These are phyloP conservation scores for Candida oleophila DNA, from an alignment of 805 yeast genomes.

Conservation along the genomic window DNA sequence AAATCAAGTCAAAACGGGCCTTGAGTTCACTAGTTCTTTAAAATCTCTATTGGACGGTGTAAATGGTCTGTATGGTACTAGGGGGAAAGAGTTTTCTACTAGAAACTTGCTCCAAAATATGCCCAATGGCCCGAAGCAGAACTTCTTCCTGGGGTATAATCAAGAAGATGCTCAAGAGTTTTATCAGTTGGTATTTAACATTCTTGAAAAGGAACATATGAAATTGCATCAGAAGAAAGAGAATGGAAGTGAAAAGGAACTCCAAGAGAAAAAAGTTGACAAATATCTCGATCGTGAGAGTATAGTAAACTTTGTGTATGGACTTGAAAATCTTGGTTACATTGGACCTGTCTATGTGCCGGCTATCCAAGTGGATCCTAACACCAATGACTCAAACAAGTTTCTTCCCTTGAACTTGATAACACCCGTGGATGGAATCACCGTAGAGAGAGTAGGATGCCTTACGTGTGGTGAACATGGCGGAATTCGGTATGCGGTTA, in stretches of 20 bases:
- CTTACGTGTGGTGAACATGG: conserved; percentile 90
- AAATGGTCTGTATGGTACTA: conserved; percentile 53
- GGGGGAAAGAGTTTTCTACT: conserved; percentile 63
- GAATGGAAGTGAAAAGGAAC: conserved; percentile 13
- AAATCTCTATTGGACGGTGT: conserved; percentile 52
- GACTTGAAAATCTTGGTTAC: conserved; percentile 51
- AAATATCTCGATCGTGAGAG: conserved; percentile 19
- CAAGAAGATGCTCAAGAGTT: conserved; percentile 98
- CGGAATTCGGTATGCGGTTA: conserved; percentile 80
- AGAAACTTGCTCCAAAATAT: conserved; percentile 59
- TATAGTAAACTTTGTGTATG: conserved; percentile 27
- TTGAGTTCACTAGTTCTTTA: conserved; percentile 55
- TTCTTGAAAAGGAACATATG: conserved; percentile 59
- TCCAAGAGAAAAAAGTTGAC: conserved; percentile 8
- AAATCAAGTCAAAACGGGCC: conserved; percentile 14
- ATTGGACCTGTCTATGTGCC: conserved; percentile 70
- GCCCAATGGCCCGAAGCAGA: conserved; percentile 77
- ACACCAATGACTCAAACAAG: conserved; percentile 30
- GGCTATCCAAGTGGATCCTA: conserved; percentile 72
- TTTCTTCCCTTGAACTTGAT: conserved; percentile 56
- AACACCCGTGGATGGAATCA: conserved; percentile 90
- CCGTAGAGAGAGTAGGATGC: conserved; percentile 89
- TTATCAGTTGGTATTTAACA: conserved; percentile 73
- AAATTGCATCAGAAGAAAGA: conserved; percentile 21
- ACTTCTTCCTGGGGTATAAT: conserved; percentile 77